phyloP scores from a whole-genome alignment of 2,329 filamentous ascomycete genomes.

The Microsporum audouinii region DNA sequence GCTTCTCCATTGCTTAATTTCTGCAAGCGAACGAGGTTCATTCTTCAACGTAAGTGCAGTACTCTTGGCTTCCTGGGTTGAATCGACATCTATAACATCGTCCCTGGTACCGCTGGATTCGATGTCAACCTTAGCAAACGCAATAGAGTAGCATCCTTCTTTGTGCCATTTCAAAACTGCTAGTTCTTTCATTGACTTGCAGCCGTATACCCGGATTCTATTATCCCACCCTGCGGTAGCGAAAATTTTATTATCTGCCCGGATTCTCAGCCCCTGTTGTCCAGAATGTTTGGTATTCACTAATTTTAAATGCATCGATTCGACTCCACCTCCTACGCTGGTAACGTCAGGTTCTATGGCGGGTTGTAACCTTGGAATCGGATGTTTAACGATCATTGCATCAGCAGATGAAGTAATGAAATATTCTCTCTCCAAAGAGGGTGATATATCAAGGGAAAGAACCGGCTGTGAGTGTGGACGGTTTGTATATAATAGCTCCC shows the following conservation, averaged over 20 bases:
- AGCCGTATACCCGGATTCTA: slow-evolving; percentile 66
- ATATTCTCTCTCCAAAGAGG: slow-evolving; percentile 36
- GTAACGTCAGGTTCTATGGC: neutral
- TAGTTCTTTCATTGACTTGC: slow-evolving; percentile 70
- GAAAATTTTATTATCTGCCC: slow-evolving; percentile 71
- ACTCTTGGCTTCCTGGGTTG: slow-evolving; percentile 9
- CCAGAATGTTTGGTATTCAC: slow-evolving; percentile 78
- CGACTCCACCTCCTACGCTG: slow-evolving; percentile 5
- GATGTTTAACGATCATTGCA: slow-evolving; percentile 64
- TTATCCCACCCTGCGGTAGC: slow-evolving; percentile 91
- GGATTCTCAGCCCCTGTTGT: slow-evolving; percentile 67
- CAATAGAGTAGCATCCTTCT: slow-evolving; percentile 70
- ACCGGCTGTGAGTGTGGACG: slow-evolving; percentile 69
- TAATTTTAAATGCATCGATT: slow-evolving; percentile 43
- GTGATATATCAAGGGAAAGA: slow-evolving; percentile 55
- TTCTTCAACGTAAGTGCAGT: slow-evolving; percentile 3
- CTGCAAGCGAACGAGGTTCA: slow-evolving; percentile 25
- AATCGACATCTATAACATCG: neutral
- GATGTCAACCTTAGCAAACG: slow-evolving; percentile 50
- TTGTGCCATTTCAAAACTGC: slow-evolving; percentile 93
- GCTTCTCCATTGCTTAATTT: slow-evolving; percentile 53
- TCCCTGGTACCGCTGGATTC: no score
- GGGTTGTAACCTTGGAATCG: slow-evolving; percentile 38
- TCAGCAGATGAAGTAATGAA: slow-evolving; percentile 79
- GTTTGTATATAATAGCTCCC: slow-evolving; percentile 50